Evolutionary conservation across 139 green algal genomes (phyloP).

Genomic region (Chlamydomonas urium): DNA sequence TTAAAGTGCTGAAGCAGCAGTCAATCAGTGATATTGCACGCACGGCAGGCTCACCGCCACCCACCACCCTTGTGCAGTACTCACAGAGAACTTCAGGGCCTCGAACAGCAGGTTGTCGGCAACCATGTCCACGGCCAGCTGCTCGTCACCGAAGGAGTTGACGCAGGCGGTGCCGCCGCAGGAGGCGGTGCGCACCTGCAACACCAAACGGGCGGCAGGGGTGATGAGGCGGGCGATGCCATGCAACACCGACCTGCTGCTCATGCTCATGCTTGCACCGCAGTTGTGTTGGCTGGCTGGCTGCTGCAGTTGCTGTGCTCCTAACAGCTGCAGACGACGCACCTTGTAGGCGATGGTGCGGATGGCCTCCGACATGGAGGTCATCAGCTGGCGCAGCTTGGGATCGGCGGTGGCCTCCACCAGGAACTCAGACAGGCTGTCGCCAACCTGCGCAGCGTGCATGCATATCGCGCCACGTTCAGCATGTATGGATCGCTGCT

Average conservation of each 20-base stretch:
- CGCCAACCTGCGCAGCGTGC: conserved; percentile 62
- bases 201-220: not conserved
- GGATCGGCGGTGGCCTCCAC: conserved; percentile 73
- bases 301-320: not conserved
- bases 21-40: no score
- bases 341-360: conserved; percentile 95
- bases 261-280: not conserved
- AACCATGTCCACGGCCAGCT: conserved; percentile 90
- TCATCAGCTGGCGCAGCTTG: conserved; percentile 88
- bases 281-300: no score
- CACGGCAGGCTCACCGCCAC: no score
- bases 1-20: no score
- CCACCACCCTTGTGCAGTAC: no score
- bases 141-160: conserved; percentile 94
- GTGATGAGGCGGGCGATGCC: not conserved
- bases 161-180: conserved; percentile 83
- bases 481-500: not conserved
- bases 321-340: not conserved
- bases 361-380: conserved; percentile 84
- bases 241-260: not conserved
- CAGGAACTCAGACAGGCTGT: conserved; percentile 91
- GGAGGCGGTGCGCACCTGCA: conserved; percentile 81
- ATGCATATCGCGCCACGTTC: not conserved
- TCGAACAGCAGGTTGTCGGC: conserved; percentile 95
- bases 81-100: conserved; percentile 76